phyloP scores from a whole-genome alignment of 305 asterid species.

The Fraxinus albicans region DNA sequence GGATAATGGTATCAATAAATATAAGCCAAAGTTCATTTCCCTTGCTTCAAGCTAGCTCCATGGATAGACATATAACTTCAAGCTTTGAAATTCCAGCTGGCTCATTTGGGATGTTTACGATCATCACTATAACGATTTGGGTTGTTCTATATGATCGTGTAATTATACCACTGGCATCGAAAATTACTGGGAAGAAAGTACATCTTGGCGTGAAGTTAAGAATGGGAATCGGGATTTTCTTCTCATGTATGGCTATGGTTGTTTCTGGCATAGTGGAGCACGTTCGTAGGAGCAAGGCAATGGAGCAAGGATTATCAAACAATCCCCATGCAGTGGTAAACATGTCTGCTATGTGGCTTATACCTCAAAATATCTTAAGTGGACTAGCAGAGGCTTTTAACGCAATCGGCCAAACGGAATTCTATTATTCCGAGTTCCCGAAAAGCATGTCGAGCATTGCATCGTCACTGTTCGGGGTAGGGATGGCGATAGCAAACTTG shows the following conservation, averaged over 20 bases:
- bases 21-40: constrained; percentile 47
- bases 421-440: constrained; percentile 63
- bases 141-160: constrained; percentile 48
- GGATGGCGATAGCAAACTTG: constrained; percentile 48
- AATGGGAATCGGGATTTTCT: constrained; percentile 58
- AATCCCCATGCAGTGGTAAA: constrained; percentile 37
- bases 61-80: constrained; percentile 52
- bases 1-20: constrained; percentile 47
- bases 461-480: constrained; percentile 44
- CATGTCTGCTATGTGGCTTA: constrained; percentile 70
- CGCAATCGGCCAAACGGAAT: constrained; percentile 59
- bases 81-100: constrained; percentile 60
- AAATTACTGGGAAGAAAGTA: constrained; percentile 37
- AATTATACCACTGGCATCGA: constrained; percentile 52
- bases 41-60: constrained; percentile 55
- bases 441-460: constrained; percentile 62
- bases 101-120: constrained; percentile 44
- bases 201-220: constrained; percentile 45
- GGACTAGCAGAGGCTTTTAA: constrained; percentile 65
- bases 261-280: constrained; percentile 53
- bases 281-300: constrained; percentile 40
- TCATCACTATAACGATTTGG: constrained; percentile 48
- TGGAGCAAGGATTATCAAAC: constrained; percentile 38
- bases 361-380: constrained; percentile 46
- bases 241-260: constrained; percentile 45